Evolutionary conservation across 139 green algal species (phyloP).

Genomic region (Klebsormidium nitens): DNA sequence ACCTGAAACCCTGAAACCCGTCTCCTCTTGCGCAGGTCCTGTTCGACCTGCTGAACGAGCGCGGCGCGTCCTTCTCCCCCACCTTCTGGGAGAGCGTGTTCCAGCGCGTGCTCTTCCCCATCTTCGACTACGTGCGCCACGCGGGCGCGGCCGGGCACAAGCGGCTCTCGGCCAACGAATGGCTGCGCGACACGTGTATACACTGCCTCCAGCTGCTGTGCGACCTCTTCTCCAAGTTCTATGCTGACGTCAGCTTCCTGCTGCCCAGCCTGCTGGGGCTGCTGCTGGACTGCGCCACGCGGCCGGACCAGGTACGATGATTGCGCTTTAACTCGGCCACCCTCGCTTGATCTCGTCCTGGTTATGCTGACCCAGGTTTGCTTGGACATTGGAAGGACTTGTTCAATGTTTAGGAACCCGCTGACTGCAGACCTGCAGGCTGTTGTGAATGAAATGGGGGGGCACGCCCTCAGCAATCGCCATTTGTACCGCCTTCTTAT

Average conservation of each 20-base stretch:
- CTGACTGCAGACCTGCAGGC: too few species aligned
- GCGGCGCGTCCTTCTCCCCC: constrained; percentile 80
- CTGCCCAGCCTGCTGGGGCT: constrained; percentile 27
- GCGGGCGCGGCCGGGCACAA: constrained; percentile 41
- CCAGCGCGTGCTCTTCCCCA: constrained; percentile 88
- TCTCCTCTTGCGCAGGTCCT: constrained; percentile 44
- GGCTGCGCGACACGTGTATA: constrained; percentile 35
- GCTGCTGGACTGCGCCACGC: constrained; percentile 34
- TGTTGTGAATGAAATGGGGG: too few species aligned
- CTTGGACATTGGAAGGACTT: too few species aligned
- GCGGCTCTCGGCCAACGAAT: constrained; percentile 6
- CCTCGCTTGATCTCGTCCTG: too few species aligned
- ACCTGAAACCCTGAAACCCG: neutral
- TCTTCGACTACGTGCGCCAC: constrained; percentile 89
- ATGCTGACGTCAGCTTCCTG: constrained; percentile 42
- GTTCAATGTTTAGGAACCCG: too few species aligned
- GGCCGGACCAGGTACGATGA: constrained; percentile 34
- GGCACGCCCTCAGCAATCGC: too few species aligned
- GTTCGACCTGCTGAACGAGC: constrained; percentile 90
- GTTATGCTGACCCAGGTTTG: too few species aligned
- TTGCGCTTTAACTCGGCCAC: too few species aligned
- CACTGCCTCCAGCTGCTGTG: constrained; percentile 81
- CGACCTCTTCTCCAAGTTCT: constrained; percentile 84
- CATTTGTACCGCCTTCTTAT: too few species aligned
- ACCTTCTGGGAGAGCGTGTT: constrained; percentile 92